These are phyloP conservation scores for Chlorella vulgaris DNA, from an alignment of 139 green algal species.

Conservation along the genomic window DNA sequence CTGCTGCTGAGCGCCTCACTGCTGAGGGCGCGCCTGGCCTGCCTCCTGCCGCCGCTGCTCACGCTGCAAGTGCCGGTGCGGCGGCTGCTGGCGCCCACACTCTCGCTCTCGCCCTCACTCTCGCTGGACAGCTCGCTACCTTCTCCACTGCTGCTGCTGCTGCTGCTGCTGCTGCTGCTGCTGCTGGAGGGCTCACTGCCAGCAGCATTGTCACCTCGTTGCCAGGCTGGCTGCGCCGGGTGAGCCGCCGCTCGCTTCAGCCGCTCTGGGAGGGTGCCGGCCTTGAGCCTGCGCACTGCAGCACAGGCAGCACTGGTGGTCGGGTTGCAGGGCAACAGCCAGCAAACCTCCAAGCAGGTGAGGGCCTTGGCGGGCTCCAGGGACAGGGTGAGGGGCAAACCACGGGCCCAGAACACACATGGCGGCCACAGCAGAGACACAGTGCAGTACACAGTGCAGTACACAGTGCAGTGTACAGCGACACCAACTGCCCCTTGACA, in stretches of 20 bases:
- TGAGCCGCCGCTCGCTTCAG: background rate
- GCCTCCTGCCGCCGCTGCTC: background rate
- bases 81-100: background rate
- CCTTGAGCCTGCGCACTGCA: slow-evolving; percentile 12
- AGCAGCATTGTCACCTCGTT: too few species aligned
- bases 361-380: too few species aligned
- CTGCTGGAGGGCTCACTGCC: too few species aligned
- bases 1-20: background rate
- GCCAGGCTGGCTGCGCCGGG: background rate
- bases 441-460: background rate
- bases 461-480: background rate
- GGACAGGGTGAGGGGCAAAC: too few species aligned
- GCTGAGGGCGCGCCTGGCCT: background rate
- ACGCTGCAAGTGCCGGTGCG: background rate
- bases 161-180: background rate
- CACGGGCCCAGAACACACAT: too few species aligned
- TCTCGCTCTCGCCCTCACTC: background rate
- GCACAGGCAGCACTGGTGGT: background rate
- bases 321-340: background rate
- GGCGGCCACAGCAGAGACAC: background rate
- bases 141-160: background rate
- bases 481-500: background rate
- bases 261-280: slow-evolving; percentile 19
- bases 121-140: background rate
- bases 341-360: too few species aligned